Evolutionary conservation across 2,329 filamentous ascomycete species (phyloP).

Genomic region (Lanzia echinophila): DNA sequence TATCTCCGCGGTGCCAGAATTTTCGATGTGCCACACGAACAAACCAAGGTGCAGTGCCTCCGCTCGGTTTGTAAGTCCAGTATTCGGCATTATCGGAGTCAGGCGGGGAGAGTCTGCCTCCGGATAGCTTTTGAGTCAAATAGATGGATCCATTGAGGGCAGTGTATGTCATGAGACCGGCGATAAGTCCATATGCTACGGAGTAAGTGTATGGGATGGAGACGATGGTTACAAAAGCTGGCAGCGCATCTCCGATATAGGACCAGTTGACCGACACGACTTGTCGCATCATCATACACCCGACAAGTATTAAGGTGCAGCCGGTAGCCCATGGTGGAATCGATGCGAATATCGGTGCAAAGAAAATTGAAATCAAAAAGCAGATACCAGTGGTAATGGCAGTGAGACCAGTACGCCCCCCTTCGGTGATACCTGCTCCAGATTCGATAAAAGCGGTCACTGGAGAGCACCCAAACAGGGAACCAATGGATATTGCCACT

Average conservation of each 20-base stretch:
- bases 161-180: slow-evolving; percentile 49
- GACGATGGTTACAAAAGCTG: slow-evolving; percentile 67
- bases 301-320: slow-evolving; percentile 64
- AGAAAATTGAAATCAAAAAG: slow-evolving; percentile 67
- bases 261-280: slow-evolving; percentile 70
- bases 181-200: slow-evolving; percentile 71
- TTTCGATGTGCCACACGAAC: slow-evolving; percentile 27
- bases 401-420: slow-evolving; percentile 66
- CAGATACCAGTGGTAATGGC: slow-evolving; percentile 62
- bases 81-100: slow-evolving; percentile 49
- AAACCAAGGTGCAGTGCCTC: slow-evolving; percentile 51
- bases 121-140: slow-evolving; percentile 40
- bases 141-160: slow-evolving; percentile 47
- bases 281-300: slow-evolving; percentile 71
- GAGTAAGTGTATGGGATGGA: slow-evolving; percentile 76
- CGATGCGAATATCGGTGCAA: slow-evolving; percentile 69
- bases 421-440: slow-evolving; percentile 68
- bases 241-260: slow-evolving; percentile 68
- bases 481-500: slow-evolving; percentile 62
- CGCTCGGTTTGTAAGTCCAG: slow-evolving; percentile 45
- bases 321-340: slow-evolving; percentile 75
- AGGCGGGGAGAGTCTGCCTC: slow-evolving; percentile 42
- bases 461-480: slow-evolving; percentile 62
- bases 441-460: slow-evolving; percentile 72
- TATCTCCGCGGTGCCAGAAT: slow-evolving; percentile 16